Conservation (phyloP, 2,329 filamentous ascomycete genomes). For the Falciphora oryzae region DNA sequence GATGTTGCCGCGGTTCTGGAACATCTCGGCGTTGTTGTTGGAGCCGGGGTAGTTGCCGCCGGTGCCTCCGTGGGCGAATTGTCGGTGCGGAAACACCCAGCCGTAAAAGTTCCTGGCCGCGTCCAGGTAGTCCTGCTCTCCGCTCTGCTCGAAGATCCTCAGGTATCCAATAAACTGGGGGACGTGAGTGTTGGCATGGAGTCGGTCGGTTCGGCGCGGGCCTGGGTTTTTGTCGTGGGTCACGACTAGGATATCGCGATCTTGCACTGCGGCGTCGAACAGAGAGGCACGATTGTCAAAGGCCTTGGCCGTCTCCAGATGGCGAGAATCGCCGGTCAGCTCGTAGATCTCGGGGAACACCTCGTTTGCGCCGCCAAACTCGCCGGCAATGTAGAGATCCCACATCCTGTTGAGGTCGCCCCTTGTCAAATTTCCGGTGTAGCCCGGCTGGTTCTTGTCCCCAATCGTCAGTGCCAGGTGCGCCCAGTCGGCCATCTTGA, state of each 20-base stretch:
- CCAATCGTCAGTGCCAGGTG: constrained; percentile 27
- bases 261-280: constrained; percentile 24
- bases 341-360: constrained; percentile 27
- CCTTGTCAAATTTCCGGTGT: constrained; percentile 24
- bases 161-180: constrained; percentile 27
- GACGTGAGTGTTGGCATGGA: constrained; percentile 27
- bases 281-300: constrained; percentile 28
- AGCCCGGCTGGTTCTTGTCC: constrained; percentile 27
- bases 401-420: constrained; percentile 30
- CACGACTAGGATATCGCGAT: constrained; percentile 26
- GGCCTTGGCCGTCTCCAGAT: constrained; percentile 24
- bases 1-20: constrained; percentile 28
- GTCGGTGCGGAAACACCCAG: constrained; percentile 26
- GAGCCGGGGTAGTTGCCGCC: constrained; percentile 26
- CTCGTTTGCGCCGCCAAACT: constrained; percentile 27
- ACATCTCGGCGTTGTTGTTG: constrained; percentile 25
- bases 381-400: constrained; percentile 28
- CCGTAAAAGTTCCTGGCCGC: constrained; percentile 28
- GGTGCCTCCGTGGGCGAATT: constrained; percentile 25
- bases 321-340: constrained; percentile 22
- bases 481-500: constrained; percentile 28
- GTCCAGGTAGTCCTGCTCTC: constrained; percentile 22
- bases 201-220: constrained; percentile 21
- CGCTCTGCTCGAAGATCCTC: constrained; percentile 24
- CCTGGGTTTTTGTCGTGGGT: constrained; percentile 22